Percentiles rank a stretch among this genome's conserved stretches.
These are phyloP conservation scores for Pneumocystis canis DNA, from an alignment of 1,139 yeast genomes.

Conservation along the genomic window DNA sequence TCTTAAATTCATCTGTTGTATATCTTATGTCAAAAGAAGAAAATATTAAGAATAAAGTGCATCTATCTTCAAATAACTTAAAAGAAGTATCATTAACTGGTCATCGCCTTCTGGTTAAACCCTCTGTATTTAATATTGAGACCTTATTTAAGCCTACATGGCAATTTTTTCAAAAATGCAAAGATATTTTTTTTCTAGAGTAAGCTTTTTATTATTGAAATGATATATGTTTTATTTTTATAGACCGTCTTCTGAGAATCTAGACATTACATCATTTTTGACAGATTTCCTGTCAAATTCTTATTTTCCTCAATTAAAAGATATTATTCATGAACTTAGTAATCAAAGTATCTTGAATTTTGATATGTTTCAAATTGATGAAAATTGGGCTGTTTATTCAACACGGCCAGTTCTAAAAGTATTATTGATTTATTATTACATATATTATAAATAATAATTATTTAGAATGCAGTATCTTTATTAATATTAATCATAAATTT, in stretches of 20 bases:
- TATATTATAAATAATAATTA: not conserved
- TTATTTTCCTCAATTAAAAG: slow-evolving; percentile 7
- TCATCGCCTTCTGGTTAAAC: not conserved
- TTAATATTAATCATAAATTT: not conserved
- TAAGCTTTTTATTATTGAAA: not conserved
- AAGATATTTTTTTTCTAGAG: slow-evolving; percentile 2
- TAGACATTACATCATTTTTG: slow-evolving; percentile 5
- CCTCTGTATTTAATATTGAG: slow-evolving; percentile 9
- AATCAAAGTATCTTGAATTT: not conserved
- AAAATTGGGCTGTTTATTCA: not conserved
- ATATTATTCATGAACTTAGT: slow-evolving; percentile 4
- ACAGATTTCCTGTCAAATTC: slow-evolving; percentile 4
- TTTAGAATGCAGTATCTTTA: not conserved
- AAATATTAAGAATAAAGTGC: not conserved
- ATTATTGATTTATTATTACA: not conserved
- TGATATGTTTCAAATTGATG: slow-evolving; percentile 2
- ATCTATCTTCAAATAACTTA: not conserved
- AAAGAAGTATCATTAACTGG: not conserved
- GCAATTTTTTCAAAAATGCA: slow-evolving; percentile 6
- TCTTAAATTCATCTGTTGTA: not conserved
- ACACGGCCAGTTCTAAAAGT: not conserved
- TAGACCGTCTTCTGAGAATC: not conserved
- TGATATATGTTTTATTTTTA: not conserved
- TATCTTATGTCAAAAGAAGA: not conserved
- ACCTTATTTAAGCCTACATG: slow-evolving; percentile 9